phyloP scores from a whole-genome alignment of 306 rosid species.

The Gleditsia sinensis region DNA sequence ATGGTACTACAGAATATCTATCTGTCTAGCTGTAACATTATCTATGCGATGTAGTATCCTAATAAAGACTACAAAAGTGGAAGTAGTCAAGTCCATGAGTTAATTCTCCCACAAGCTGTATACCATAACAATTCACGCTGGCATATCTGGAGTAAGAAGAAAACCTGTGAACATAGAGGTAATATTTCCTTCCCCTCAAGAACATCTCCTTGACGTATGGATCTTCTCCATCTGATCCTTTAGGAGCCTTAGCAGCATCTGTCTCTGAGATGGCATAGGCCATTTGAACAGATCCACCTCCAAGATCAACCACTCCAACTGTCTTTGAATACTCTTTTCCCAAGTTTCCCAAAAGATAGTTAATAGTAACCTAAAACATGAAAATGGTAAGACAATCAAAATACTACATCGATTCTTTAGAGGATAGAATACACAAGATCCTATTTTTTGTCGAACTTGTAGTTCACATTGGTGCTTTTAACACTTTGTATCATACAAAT shows the following conservation, averaged over 20 bases:
- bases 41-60: background rate
- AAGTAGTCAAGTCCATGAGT: slow-evolving; percentile 8
- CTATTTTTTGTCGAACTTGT: slow-evolving; percentile 13
- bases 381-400: slow-evolving; percentile 35
- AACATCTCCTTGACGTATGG: slow-evolving; percentile 74
- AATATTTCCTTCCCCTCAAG: slow-evolving; percentile 76
- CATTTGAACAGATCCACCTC: slow-evolving; percentile 99
- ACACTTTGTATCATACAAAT: slow-evolving; percentile 8
- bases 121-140: slow-evolving; percentile 24
- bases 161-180: slow-evolving; percentile 98
- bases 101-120: slow-evolving; percentile 10
- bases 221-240: slow-evolving; percentile 58
- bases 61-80: slow-evolving; percentile 14
- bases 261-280: slow-evolving; percentile 93
- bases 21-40: slow-evolving; percentile 3
- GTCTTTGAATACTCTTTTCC: slow-evolving; percentile 80
- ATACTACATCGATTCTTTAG: slow-evolving; percentile 25
- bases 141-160: slow-evolving; percentile 30
- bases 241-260: slow-evolving; percentile 76
- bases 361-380: slow-evolving; percentile 78
- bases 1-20: background rate
- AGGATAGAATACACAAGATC: slow-evolving; percentile 26
- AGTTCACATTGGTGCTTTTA: slow-evolving; percentile 20
- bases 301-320: slow-evolving; percentile 98
- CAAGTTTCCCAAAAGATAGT: slow-evolving; percentile 86